A percentile compares a stretch with the other conserved stretches of the same genome.
These are phyloP conservation scores for Trypanosoma conorhini DNA, from an alignment of 208 protist genomes.

Conservation along the genomic window DNA sequence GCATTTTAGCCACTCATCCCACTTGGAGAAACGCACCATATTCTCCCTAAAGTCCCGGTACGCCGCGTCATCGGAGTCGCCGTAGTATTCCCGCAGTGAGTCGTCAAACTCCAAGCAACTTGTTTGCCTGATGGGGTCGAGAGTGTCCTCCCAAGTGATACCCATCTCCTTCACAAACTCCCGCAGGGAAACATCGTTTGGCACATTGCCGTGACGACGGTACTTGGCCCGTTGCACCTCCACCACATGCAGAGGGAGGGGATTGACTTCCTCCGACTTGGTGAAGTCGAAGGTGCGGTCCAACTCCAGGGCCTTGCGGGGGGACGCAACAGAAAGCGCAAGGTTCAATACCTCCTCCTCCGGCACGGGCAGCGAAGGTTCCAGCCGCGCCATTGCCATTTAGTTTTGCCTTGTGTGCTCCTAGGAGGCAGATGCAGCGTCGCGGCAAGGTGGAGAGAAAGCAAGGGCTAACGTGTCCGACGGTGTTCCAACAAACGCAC, in stretches of 20 bases:
- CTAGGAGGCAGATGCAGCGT: neutral
- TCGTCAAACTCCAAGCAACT: constrained; percentile 37
- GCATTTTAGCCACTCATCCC: constrained; percentile 49
- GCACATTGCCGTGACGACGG: constrained; percentile 27
- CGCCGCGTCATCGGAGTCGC: constrained; percentile 54
- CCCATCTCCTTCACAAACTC: constrained; percentile 52
- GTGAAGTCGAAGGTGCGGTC: constrained; percentile 58
- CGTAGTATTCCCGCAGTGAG: constrained; percentile 50
- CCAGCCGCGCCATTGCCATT: neutral
- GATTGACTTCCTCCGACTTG: constrained; percentile 21
- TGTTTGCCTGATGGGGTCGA: constrained; percentile 31
- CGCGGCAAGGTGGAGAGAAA: constrained; percentile 3
- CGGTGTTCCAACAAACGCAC: neutral
- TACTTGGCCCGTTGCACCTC: constrained; percentile 34
- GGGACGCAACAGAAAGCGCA: neutral
- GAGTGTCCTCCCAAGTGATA: constrained; percentile 42
- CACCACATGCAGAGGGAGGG: constrained; percentile 48
- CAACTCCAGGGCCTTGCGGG: neutral
- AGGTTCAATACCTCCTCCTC: neutral
- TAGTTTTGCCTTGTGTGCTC: neutral
- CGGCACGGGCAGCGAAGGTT: neutral
- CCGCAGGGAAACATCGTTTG: constrained; percentile 29
- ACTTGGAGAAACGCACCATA: constrained; percentile 32
- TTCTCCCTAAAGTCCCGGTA: constrained; percentile 43
- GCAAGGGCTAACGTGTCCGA: neutral